Evolutionary conservation across 2,329 filamentous ascomycete genomes (phyloP).

Genomic region (Colletotrichum abscissum): DNA sequence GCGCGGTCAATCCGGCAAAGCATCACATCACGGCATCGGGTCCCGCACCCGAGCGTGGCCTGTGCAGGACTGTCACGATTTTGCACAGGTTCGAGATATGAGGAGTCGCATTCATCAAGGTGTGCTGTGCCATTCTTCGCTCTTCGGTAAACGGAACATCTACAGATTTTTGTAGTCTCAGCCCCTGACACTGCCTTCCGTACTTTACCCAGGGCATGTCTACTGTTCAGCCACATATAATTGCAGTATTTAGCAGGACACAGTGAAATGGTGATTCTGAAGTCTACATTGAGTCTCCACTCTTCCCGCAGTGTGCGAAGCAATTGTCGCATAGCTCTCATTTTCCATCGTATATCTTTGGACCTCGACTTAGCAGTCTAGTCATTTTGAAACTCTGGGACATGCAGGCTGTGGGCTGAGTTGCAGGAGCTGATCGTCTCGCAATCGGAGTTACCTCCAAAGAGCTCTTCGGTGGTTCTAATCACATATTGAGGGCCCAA

Average conservation of each 20-base stretch:
- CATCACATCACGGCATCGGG: neutral
- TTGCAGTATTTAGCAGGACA: neutral
- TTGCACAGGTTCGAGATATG: neutral
- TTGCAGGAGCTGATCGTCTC: no score
- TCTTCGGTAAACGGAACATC: neutral
- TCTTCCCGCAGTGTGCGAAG: no score
- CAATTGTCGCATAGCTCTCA: no score
- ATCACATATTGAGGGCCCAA: no score
- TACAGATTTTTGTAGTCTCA: neutral
- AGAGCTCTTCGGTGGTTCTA: no score
- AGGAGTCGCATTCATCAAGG: neutral
- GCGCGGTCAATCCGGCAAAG: neutral
- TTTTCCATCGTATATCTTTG: no score
- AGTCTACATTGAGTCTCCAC: no score
- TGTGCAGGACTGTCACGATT: neutral
- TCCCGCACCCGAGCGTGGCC: neutral
- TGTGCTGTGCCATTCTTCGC: neutral
- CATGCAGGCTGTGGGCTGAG: no score
- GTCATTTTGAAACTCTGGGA: no score
- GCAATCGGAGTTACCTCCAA: no score
- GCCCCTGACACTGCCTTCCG: neutral
- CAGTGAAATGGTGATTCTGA: neutral
- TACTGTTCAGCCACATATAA: neutral
- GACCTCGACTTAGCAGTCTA: no score
- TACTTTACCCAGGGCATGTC: neutral